Conservation (phyloP, 495 filamentous ascomycete species). For the Hypoxylon intermedium region DNA sequence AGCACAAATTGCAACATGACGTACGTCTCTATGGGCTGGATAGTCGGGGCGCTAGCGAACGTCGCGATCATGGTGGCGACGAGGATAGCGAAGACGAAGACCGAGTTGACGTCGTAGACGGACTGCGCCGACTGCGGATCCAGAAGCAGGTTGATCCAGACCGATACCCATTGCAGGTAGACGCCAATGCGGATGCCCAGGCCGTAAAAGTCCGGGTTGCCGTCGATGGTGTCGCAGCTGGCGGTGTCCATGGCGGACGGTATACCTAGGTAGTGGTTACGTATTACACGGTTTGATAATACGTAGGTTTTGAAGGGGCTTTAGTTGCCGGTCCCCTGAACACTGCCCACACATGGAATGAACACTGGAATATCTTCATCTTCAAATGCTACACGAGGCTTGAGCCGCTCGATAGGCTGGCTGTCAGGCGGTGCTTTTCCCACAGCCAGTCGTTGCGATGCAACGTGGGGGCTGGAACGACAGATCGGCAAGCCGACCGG, state of each 20-base stretch:
- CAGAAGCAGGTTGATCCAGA: constrained; percentile 33
- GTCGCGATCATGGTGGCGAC: constrained; percentile 28
- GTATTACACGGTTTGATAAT: too few species aligned
- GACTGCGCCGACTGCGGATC: constrained; percentile 40
- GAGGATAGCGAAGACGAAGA: constrained; percentile 40
- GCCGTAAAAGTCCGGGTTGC: constrained; percentile 49
- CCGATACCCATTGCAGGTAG: constrained; percentile 47
- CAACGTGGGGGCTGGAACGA: constrained; percentile 26
- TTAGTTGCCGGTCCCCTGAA: neutral
- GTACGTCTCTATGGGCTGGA: constrained; percentile 30
- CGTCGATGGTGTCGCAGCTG: constrained; percentile 31
- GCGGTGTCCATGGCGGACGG: constrained; percentile 1
- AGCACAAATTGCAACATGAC: constrained; percentile 34
- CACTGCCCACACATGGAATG: too few species aligned
- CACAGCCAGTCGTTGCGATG: constrained; percentile 14
- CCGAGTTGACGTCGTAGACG: constrained; percentile 38
- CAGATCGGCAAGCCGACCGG: constrained; percentile 7
- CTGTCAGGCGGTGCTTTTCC: too few species aligned
- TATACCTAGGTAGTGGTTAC: too few species aligned
- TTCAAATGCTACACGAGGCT: too few species aligned
- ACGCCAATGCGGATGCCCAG: constrained; percentile 49
- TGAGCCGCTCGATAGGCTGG: too few species aligned
- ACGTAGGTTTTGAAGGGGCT: too few species aligned
- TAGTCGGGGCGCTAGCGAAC: neutral
- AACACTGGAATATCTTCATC: neutral